Conservation (phyloP, 129 eudicot species). For the Oenanthe sinensis region DNA sequence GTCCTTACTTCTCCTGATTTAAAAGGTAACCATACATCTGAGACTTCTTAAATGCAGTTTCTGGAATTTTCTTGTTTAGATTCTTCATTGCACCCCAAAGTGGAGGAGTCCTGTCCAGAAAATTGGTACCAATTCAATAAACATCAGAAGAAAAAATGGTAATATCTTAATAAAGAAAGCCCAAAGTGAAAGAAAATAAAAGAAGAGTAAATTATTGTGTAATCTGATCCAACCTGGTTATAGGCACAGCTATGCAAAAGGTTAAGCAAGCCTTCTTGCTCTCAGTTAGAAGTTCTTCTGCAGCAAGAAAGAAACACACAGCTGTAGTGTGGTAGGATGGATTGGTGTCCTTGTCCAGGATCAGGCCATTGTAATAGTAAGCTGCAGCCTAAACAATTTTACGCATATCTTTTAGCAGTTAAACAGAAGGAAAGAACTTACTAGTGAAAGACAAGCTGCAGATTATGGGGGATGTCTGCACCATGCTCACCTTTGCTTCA, state of each 20-base stretch:
- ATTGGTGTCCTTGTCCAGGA: conserved; percentile 67
- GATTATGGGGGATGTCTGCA: background rate
- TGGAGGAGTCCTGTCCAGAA: conserved; percentile 51
- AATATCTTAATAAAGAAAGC: background rate
- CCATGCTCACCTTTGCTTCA: conserved; percentile 64
- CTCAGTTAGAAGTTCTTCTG: conserved; percentile 68
- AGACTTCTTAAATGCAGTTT: conserved; percentile 69
- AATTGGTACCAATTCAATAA: background rate
- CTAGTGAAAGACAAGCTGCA: background rate
- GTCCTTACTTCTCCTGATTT: conserved; percentile 70
- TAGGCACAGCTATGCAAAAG: conserved; percentile 67
- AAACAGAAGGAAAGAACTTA: background rate
- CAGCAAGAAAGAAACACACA: conserved; percentile 71
- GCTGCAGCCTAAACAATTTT: conserved; percentile 67
- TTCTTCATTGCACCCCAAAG: conserved; percentile 92
- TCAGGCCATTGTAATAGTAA: conserved; percentile 78
- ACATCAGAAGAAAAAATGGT: background rate
- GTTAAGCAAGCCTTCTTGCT: conserved; percentile 85
- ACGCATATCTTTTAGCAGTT: conserved; percentile 4
- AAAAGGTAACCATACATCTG: conserved; percentile 69
- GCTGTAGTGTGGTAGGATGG: conserved; percentile 70
- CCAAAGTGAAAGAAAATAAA: background rate
- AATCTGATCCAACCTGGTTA: conserved; percentile 56
- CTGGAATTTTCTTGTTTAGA: conserved; percentile 78
- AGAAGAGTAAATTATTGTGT: background rate